Evolutionary conservation across 2,329 filamentous ascomycete species (phyloP), one percentile per base, ranked within the genome.

Genomic region (Penicillium sp.): DNA sequence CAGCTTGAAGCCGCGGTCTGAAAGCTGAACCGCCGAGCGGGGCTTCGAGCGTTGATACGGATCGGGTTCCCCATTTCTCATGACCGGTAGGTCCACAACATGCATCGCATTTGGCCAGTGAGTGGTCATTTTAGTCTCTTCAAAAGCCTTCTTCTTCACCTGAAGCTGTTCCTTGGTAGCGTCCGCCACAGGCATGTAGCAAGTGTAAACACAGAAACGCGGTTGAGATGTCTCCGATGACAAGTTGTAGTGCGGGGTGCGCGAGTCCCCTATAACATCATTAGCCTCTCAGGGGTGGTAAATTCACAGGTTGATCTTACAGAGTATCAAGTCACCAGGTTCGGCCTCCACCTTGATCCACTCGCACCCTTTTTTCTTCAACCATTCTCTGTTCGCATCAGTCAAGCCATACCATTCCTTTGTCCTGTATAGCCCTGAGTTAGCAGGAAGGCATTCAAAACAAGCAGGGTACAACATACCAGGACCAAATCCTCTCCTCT

Each of bases 241-340:
- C 2, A 77, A 61, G 21, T 77, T 78, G 48, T 73, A 77, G 56
- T 79, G 76, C 51, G 73, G 63, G 0, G 68, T 70, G 5, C 73
- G 69, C 33, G 63, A 68, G 57, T 77, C 75, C 75, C 57, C 57
- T 59, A 21, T 8, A 9, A 8, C n/a, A 9, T 31, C 2, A 24
- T 39, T 50, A 37, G 19, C 31, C 6, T 33, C 27, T 6, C n/a
- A n/a, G n/a, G 16, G 19, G 21, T 19, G 5, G 5, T 29, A n/a
- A 4, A 27, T 26, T 13, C 24, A 29, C 44, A n/a, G 22, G 2
- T 5, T 7, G 24, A 27, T n/a, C 57, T 48, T 59, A 59, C 75
- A 79, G 19, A 79, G 68, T 5, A 79, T 64, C 49, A 79, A 61
- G 24, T 79, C 77, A 26, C 77, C 77, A 1, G 77, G 77, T 7